Conservation (phyloP, 352 stramenopile species). For the Hyaloperonospora brassicae region DNA sequence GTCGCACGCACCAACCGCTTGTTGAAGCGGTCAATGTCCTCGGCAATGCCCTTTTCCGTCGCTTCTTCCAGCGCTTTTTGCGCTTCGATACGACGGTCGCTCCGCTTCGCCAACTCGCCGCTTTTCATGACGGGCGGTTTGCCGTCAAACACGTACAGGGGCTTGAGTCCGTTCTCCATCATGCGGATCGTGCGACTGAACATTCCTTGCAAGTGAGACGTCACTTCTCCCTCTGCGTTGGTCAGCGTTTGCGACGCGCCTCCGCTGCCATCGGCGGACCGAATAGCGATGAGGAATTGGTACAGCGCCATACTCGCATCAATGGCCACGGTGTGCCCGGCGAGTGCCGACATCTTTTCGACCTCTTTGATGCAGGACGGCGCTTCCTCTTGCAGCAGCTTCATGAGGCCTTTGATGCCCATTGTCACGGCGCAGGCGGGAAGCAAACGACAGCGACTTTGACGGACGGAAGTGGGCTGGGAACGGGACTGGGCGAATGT, state of each 20-base stretch:
- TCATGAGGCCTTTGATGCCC: constrained; percentile 99
- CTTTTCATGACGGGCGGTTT: constrained; percentile 97
- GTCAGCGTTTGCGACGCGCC: constrained; percentile 90
- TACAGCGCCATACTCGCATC: constrained; percentile 99
- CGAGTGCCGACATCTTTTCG: constrained; percentile 89
- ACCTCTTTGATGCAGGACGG: constrained; percentile 93
- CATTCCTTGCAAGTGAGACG: constrained; percentile 90
- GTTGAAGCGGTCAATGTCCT: constrained; percentile 91
- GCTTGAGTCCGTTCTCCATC: constrained; percentile 95
- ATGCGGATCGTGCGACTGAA: constrained; percentile 99
- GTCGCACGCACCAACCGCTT: constrained; percentile 89
- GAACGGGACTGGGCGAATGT: no score
- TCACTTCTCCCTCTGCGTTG: constrained; percentile 96
- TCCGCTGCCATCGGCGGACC: constrained; percentile 69
- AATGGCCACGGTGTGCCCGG: constrained; percentile 95
- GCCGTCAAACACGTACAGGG: constrained; percentile 99
- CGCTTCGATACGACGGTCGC: constrained; percentile 77
- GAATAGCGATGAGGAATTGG: constrained; percentile 94
- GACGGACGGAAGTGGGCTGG: no score
- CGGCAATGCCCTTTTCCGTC: constrained; percentile 75
- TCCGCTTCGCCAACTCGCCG: constrained; percentile 93
- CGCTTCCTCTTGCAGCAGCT: constrained; percentile 96
- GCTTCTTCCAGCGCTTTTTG: constrained; percentile 84
- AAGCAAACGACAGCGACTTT: background rate
- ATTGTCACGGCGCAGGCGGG: no score